Evolutionary conservation across 805 yeast species (phyloP).

Genomic region (Barnettozyma siamensis): DNA sequence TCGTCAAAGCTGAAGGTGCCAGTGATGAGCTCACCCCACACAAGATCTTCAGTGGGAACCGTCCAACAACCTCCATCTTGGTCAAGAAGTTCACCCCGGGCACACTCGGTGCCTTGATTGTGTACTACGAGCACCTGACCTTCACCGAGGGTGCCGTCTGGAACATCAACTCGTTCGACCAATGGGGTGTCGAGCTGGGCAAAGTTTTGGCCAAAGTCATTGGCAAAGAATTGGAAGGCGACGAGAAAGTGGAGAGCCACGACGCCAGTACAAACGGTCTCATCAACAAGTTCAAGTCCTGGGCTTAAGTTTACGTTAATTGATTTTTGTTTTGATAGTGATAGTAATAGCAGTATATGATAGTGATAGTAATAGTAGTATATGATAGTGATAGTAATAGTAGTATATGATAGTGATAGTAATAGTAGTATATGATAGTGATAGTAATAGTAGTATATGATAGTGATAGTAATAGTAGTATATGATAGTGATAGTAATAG

Average conservation of each 20-base stretch:
- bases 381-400: too few relatives aligned
- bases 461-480: too few relatives aligned
- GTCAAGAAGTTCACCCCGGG: slow-evolving; percentile 97
- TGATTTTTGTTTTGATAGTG: too few relatives aligned
- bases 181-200: slow-evolving; percentile 99
- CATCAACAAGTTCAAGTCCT: slow-evolving; percentile 91
- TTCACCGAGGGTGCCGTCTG: slow-evolving; percentile 98
- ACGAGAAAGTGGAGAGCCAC: slow-evolving; percentile 54
- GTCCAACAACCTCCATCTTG: slow-evolving; percentile 97
- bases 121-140: slow-evolving; percentile 95
- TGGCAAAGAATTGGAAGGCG: slow-evolving; percentile 77
- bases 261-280: slow-evolving; percentile 89
- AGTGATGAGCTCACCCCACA: slow-evolving; percentile 85
- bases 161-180: slow-evolving; percentile 99
- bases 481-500: too few relatives aligned
- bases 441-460: too few relatives aligned
- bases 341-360: too few relatives aligned
- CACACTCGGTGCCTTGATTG: slow-evolving; percentile 90
- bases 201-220: slow-evolving; percentile 95
- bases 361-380: too few relatives aligned
- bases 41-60: slow-evolving; percentile 95
- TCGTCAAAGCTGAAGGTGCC: slow-evolving; percentile 86
- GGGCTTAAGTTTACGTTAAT: slow-evolving; percentile 36
- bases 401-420: too few relatives aligned
- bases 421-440: too few relatives aligned